phyloP scores from a whole-genome alignment of 805 yeast genomes.

The Clavispora vitiphila region DNA sequence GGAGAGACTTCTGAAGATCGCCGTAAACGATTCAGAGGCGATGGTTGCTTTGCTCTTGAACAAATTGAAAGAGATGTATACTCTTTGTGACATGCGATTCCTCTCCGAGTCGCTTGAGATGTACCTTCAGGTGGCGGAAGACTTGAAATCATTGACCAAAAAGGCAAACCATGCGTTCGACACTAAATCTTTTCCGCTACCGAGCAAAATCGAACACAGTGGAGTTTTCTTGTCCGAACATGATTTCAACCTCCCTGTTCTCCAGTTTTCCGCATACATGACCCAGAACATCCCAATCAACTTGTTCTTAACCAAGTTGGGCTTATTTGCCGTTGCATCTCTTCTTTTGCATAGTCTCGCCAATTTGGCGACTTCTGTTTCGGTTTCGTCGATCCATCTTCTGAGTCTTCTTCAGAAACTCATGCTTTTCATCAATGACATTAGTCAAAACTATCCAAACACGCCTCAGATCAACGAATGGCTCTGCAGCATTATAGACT shows the following conservation, averaged over 20 bases:
- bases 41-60: conserved; percentile 26
- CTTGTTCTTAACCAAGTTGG: conserved; percentile 8
- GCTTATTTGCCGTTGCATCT: conserved; percentile 33
- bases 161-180: neutral
- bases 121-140: conserved; percentile 42
- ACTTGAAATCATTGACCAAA: conserved; percentile 9
- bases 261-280: conserved; percentile 5
- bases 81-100: conserved; percentile 51
- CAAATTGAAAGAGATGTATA: conserved; percentile 48
- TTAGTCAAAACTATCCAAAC: conserved; percentile 19
- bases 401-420: conserved; percentile 35
- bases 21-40: conserved; percentile 20
- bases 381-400: conserved; percentile 38
- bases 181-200: neutral
- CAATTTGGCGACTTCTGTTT: conserved; percentile 29
- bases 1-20: conserved; percentile 24
- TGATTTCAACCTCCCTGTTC: conserved; percentile 4
- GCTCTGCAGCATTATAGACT: conserved; percentile 35
- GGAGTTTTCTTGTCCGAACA: conserved; percentile 7
- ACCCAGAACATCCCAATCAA: conserved; percentile 7
- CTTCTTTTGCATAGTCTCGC: conserved; percentile 34
- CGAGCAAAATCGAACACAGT: conserved; percentile 1
- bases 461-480: conserved; percentile 31
- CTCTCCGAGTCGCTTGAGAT: conserved; percentile 55
- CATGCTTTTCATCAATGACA: conserved; percentile 37